Conservation (phyloP, 768 basidiomycete genomes). For the Boletus sp. region DNA sequence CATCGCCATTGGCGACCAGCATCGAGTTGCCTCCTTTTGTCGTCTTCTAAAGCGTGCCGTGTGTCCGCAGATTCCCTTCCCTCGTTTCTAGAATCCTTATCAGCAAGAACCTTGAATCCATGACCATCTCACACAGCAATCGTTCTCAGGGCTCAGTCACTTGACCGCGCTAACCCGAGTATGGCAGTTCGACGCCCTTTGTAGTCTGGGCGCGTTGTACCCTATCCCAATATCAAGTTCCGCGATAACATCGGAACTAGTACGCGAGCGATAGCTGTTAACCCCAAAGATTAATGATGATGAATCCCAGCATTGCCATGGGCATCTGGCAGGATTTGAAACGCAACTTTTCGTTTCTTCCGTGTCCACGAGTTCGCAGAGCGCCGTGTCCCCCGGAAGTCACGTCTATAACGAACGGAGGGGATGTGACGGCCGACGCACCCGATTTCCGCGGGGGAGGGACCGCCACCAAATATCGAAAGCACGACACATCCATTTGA, state of each 20-base stretch:
- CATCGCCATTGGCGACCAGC: conserved; percentile 4
- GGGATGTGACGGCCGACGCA: neutral
- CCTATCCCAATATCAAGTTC: neutral
- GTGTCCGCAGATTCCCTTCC: neutral
- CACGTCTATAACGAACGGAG: neutral
- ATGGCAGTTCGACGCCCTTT: neutral
- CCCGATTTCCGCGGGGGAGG: neutral
- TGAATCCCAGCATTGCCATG: no score
- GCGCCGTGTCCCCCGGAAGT: conserved; percentile 7
- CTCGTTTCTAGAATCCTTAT: neutral
- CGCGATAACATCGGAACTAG: neutral
- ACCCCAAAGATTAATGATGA: neutral
- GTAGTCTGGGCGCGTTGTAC: neutral
- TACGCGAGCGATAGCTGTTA: neutral
- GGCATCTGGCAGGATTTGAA: neutral
- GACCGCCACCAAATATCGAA: neutral
- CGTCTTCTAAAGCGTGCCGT: neutral
- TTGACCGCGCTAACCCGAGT: neutral
- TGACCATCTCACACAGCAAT: neutral
- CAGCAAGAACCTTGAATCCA: neutral
- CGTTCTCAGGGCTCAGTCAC: neutral
- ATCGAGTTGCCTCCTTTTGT: conserved; percentile 1
- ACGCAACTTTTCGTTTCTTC: neutral
- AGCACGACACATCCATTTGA: conserved; percentile 1
- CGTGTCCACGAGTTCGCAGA: neutral